Conservation (phyloP, 257 asterid species). For the Agastache rugosa region DNA sequence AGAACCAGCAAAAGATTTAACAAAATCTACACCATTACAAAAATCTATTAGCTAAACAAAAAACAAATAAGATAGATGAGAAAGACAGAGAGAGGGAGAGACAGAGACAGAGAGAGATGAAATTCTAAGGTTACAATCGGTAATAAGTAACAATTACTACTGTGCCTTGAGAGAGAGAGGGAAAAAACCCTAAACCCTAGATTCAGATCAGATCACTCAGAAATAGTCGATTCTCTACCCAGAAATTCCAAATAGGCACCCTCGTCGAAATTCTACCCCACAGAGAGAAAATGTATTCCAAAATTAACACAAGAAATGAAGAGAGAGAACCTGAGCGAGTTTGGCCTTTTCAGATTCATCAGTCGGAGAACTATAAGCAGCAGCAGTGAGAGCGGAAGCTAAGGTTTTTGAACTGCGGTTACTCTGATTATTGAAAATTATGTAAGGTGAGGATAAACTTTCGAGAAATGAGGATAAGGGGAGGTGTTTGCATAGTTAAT, state of each 20-base stretch:
- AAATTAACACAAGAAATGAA: conserved; percentile 12
- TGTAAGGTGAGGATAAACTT: conserved; percentile 46
- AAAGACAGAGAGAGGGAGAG: too few species aligned
- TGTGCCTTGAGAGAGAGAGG: conserved; percentile 9
- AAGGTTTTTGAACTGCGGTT: conserved; percentile 41
- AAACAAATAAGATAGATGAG: too few species aligned
- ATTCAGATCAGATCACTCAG: conserved; percentile 32
- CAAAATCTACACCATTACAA: too few species aligned
- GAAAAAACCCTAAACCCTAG: conserved; percentile 48
- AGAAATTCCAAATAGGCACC: conserved; percentile 6
- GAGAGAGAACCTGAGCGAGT: conserved; percentile 78
- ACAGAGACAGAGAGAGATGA: not conserved
- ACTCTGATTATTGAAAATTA: conserved; percentile 36
- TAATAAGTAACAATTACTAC: conserved; percentile 6
- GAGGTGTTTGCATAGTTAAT: too few species aligned
- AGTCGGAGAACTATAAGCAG: conserved; percentile 55
- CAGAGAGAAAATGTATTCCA: not conserved
- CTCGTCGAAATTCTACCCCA: conserved; percentile 15
- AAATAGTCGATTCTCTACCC: conserved; percentile 19
- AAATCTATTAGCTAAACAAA: too few species aligned
- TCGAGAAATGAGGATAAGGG: conserved; percentile 41
- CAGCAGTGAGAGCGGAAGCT: conserved; percentile 55
- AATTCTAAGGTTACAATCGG: not conserved
- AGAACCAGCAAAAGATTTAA: too few species aligned
- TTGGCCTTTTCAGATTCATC: conserved; percentile 83